phyloP scores from a whole-genome alignment of 1,139 yeast species.

The Nadsonia commutata region DNA sequence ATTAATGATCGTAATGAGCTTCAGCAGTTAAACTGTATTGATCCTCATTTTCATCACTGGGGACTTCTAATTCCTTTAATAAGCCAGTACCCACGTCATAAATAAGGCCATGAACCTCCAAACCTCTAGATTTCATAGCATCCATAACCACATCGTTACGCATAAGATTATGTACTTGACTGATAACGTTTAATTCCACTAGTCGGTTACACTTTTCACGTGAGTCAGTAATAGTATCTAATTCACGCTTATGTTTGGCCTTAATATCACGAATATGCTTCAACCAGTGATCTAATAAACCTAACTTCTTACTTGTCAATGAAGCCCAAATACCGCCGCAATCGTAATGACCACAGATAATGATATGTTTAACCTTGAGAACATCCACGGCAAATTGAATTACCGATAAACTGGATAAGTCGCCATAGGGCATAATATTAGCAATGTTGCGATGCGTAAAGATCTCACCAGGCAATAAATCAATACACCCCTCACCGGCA shows the following conservation, averaged over 20 bases:
- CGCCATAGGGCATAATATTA: slow-evolving; percentile 59
- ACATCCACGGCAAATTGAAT: slow-evolving; percentile 85
- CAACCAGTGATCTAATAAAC: slow-evolving; percentile 67
- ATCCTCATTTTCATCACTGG: slow-evolving; percentile 18
- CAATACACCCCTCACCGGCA: slow-evolving; percentile 67
- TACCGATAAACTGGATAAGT: slow-evolving; percentile 66
- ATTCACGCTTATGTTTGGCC: slow-evolving; percentile 34
- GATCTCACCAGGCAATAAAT: slow-evolving; percentile 75
- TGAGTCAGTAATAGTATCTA: slow-evolving; percentile 24
- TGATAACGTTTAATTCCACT: slow-evolving; percentile 66
- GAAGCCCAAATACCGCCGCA: slow-evolving; percentile 96
- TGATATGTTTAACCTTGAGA: slow-evolving; percentile 64
- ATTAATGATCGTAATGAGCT: slow-evolving; percentile 3
- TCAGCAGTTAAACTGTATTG: slow-evolving; percentile 10
- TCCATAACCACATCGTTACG: slow-evolving; percentile 63
- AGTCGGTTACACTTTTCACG: slow-evolving; percentile 46
- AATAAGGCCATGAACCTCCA: slow-evolving; percentile 78
- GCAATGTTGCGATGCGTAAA: slow-evolving; percentile 93
- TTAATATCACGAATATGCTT: slow-evolving; percentile 59
- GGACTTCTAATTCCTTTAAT: slow-evolving; percentile 32
- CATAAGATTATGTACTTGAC: slow-evolving; percentile 39
- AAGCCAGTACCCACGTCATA: slow-evolving; percentile 77
- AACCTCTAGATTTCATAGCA: slow-evolving; percentile 56
- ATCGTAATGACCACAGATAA: slow-evolving; percentile 95
- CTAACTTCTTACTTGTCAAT: slow-evolving; percentile 53